Evolutionary conservation across 768 basidiomycete genomes (phyloP), one percentile per base, ranked within the genome.

Genomic region (Hortiboletus campestris): DNA sequence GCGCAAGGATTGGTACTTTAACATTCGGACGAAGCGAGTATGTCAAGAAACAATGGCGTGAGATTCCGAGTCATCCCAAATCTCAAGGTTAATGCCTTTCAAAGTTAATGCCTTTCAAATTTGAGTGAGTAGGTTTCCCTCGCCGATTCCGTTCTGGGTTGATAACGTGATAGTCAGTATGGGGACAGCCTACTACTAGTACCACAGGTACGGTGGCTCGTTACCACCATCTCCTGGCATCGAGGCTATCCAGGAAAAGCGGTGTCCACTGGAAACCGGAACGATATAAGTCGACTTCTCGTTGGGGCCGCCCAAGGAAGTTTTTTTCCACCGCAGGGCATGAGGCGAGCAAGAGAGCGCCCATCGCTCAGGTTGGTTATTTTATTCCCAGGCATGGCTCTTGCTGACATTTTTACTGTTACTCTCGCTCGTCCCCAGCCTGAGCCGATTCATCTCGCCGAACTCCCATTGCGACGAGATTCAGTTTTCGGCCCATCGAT

Each of bases 301-400:
- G 3, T 46, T 7, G 11, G 19, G n/a, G 13, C 5, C 1, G 6
- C n/a, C 3, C 13, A 6, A 5, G 3, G 20, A 9, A 4, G 8
- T 45, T n/a, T 31, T 10, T 8, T 43, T 17, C n/a, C n/a, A 6
- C n/a, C 6, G 7, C 16, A 39, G 34, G 13, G 13, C 34, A 14
- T 20, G 38, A 45, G 14, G 44, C 34, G 34, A 42, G 32, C 32
- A 41, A 29, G 10, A 4, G 20, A 35, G 57, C 38, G 31, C 32
- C 20, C 6, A 6, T 35, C 16, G 2, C 4, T 12, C 20, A 2
- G 16, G 45, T 31, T 6, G 3, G 46, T n/a, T 7, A 17, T 50
- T 49, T 36, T 6, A 2, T 61, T 56, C 59, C 59, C 59, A 46
- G 42, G 53, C 47, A 0, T 13, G 16, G 13, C n/a, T 12, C 12